Percentiles rank a stretch among this genome's conserved stretches.
Conservation (phyloP, 1,284 basidiomycete genomes). For the Porphyrellus sp. region DNA sequence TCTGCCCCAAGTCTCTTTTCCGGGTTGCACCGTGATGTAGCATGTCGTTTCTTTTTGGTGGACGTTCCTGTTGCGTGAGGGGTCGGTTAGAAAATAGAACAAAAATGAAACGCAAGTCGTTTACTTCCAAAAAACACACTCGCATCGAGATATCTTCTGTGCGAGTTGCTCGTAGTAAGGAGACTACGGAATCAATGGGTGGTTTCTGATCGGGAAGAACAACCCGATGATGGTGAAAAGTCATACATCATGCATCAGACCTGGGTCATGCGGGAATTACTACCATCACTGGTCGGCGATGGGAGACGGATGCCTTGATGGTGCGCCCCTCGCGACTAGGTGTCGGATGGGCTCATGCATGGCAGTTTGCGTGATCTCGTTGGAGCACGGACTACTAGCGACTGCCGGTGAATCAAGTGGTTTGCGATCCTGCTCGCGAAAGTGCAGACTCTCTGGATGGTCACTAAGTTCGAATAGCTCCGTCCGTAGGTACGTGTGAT, state of each 20-base stretch:
- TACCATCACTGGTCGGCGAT: background rate
- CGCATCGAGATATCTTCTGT: no score
- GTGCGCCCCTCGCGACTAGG: background rate
- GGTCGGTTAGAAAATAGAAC: slow-evolving; percentile 23
- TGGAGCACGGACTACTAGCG: no score
- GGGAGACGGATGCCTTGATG: background rate
- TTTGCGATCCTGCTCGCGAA: no score
- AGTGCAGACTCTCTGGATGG: no score
- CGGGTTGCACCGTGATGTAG: slow-evolving; percentile 14
- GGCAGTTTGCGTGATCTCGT: no score
- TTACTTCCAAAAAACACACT: no score
- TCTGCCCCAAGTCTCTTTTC: slow-evolving; percentile 9
- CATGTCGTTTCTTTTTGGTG: slow-evolving; percentile 18
- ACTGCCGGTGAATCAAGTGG: no score
- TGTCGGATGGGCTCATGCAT: background rate
- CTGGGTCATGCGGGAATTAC: background rate
- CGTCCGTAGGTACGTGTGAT: no score
- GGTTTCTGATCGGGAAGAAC: background rate
- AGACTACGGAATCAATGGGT: no score
- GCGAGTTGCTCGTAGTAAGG: no score
- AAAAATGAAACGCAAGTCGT: slow-evolving; percentile 5
- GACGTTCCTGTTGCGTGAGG: slow-evolving; percentile 26
- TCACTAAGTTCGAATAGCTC: no score
- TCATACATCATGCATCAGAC: background rate
- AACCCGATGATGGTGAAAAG: background rate